Conservation (phyloP, 108 stramenopile genomes). For the Cyclotella sp. region DNA sequence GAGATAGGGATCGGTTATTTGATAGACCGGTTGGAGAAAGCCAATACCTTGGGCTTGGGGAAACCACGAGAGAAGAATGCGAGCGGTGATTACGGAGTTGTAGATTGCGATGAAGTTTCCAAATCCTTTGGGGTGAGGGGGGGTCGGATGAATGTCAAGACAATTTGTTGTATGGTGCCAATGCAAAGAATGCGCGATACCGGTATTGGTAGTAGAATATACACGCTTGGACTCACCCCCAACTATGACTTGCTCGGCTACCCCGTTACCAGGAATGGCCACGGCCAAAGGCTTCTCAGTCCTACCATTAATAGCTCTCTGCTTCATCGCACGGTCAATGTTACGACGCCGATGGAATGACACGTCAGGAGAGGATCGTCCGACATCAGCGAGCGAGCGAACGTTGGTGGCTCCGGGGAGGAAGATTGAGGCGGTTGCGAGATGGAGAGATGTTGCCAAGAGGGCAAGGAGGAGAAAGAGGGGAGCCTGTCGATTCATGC, state of each 20-base stretch:
- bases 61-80: conserved; percentile 91
- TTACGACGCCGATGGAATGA: conserved; percentile 44
- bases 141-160: neutral
- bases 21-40: conserved; percentile 78
- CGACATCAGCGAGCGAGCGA: conserved; percentile 23
- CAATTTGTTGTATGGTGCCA: too few species aligned
- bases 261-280: conserved; percentile 88
- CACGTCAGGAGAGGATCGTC: conserved; percentile 15
- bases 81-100: conserved; percentile 92
- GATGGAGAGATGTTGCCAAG: neutral
- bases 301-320: neutral
- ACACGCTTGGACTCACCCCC: conserved; percentile 54
- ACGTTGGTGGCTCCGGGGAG: conserved; percentile 20
- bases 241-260: conserved; percentile 85
- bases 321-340: conserved; percentile 17
- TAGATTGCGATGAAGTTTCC: conserved; percentile 84
- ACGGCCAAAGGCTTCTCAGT: conserved; percentile 61
- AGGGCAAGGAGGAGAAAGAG: conserved; percentile 13
- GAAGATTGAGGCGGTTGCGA: conserved; percentile 36
- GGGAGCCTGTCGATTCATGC: neutral
- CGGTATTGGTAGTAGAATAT: too few species aligned
- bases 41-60: conserved; percentile 74
- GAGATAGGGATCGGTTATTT: conserved; percentile 92
- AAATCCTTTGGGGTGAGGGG: conserved; percentile 30
- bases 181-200: too few species aligned